Evolutionary conservation across 495 filamentous ascomycete species (phyloP), one percentile per base, ranked within the genome.

Genomic region (Talaromyces proteolyticus): DNA sequence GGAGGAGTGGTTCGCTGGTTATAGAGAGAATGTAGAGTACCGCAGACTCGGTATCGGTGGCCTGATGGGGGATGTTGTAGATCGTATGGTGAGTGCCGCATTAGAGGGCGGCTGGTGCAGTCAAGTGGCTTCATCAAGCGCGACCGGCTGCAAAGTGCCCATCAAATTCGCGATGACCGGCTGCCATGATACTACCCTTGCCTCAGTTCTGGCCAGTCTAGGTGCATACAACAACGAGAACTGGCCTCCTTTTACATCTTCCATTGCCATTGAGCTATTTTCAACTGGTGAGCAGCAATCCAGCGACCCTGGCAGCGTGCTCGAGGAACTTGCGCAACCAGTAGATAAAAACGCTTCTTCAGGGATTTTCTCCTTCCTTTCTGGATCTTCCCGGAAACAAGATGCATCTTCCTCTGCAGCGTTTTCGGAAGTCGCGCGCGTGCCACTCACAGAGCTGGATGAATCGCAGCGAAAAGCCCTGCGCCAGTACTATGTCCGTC

Each of bases 1-100:
- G 2, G 93, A 98, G 55, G 94, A 98, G 68, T 97, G 93, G 93
- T 97, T 86, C 60, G 68, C 81, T 6, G 93, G 92, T 3, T 98
- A 91, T 62, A 75, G 74, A 36, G 89, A 96, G 67, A 89, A 80
- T 49, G 65, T 59, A 20, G 93, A 98, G 65, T 97, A 93, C 70
- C 82, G 93, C 5, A 78, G 72, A 55, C 71, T 98, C 3, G 93
- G 94, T 3, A 91, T 96, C 50, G 93, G 93, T 38, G 79, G 75
- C 14, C 66, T 97, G 16, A 66, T 94, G 57, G 91, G 89, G 2
- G 93, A 98, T 61, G 66, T 96, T 25, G 82, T 89, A n/a, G 75
- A 79, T 37, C 76, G 89, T 3, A 96, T 96, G 91, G 78, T 91
- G 11, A 81, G 80, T 43, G 83, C 73, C 46, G 84, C 74, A 48